phyloP scores from a whole-genome alignment of 106 monocot genomes.

The Dioscorea zingiberensis region DNA sequence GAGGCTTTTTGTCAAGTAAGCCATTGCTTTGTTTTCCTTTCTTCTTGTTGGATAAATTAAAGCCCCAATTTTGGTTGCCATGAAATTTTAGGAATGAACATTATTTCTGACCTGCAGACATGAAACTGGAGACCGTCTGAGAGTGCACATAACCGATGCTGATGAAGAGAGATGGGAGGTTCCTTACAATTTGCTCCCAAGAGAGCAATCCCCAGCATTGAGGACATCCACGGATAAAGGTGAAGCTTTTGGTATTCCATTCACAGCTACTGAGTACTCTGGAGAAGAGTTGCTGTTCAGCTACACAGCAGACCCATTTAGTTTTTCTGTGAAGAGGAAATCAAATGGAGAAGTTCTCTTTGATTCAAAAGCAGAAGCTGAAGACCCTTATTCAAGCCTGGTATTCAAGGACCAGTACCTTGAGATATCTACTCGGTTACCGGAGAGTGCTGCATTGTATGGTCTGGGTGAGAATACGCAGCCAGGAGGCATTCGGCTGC shows the following conservation, averaged over 20 bases:
- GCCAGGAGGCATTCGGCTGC: conserved; percentile 59
- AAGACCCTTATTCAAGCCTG: conserved; percentile 22
- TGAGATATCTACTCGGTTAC: conserved; percentile 71
- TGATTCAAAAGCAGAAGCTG: conserved; percentile 35
- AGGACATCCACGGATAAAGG: conserved; percentile 1
- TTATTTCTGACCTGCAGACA: conserved; percentile 36
- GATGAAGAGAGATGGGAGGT: conserved; percentile 86
- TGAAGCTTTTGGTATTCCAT: conserved; percentile 5
- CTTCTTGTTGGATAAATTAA: background rate
- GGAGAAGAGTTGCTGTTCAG: conserved; percentile 68
- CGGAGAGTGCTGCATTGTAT: conserved; percentile 53
- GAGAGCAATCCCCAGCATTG: conserved; percentile 45
- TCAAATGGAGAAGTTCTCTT: conserved; percentile 65
- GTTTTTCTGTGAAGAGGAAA: conserved; percentile 59
- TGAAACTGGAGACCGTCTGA: conserved; percentile 55
- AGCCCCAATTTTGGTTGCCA: too few relatives aligned
- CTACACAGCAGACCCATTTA: conserved; percentile 69
- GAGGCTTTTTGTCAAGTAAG: conserved; percentile 89
- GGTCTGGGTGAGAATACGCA: conserved; percentile 98
- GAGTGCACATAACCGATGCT: conserved; percentile 89
- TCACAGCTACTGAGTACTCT: conserved; percentile 33
- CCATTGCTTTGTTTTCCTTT: background rate
- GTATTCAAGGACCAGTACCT: conserved; percentile 98
- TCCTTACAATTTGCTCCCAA: conserved; percentile 76
- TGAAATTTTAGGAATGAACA: too few relatives aligned